Base-by-base conservation (phyloP, 2,329 filamentous ascomycete species). In the Fusarium ramigenum region DNA sequence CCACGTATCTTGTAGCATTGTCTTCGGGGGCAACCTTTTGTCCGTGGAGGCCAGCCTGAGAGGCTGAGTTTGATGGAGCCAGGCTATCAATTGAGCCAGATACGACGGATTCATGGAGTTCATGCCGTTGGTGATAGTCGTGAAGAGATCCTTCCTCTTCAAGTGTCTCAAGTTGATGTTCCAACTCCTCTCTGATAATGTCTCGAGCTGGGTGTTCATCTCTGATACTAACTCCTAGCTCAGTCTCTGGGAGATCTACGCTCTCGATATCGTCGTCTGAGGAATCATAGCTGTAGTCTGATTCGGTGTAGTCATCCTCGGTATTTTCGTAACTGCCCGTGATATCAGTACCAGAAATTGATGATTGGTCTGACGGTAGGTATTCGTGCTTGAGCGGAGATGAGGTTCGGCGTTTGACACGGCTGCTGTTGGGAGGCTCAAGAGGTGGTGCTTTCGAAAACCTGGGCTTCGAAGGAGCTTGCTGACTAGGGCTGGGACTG, bases 311-410 rank as follows among this genome's bases (percentile, higher is more conserved):
- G 15, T 78, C 72, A 16, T 78, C 75, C 23, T 78, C 75, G 11
- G 66, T 70, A 43, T 89, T 86, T n/a, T 84, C 83, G 18, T 87
- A 87, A 19, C 85, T 80, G 40, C 87, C 85, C 34, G 85, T 86
- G 37, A 87, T 85, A n/a, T 89, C 87, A 30, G 86, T 87, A 10
- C 87, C 90, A 11, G 90, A 90, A 46, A 90, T 84, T 1, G 89
- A 91, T 0, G 88, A 90, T 53, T 86, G 82, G 57, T 91, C 89
- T 2, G 96, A 98, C 19, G 96, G 96, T 71, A 95, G 92, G 78
- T 98, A 99, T 83, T 99, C 96, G 79, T 98, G 96, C 84, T 99
- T 99, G 56, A 99, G 86, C 1, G 96, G 96, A 3, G 96, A 99
- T 0, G 96, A 98, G 3, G 91, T 93, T 23, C 95, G 90, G 49